Evolutionary conservation across 2,329 filamentous ascomycete species (phyloP).

Genomic region (Pseudogymnoascus sp.): DNA sequence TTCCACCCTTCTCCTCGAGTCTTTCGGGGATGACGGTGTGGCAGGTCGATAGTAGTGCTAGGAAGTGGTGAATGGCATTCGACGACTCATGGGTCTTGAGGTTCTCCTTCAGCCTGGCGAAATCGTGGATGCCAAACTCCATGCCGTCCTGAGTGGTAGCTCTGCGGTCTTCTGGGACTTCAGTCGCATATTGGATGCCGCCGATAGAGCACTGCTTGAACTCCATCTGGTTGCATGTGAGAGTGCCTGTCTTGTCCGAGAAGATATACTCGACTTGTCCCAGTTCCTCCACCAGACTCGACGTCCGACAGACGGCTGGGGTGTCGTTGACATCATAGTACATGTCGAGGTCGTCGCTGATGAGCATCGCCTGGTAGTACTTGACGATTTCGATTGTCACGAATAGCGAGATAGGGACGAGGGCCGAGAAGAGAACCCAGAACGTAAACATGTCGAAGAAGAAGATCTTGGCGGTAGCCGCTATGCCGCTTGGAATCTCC

Average conservation of each 20-base stretch:
- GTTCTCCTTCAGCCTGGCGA: constrained; percentile 54
- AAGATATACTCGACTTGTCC: constrained; percentile 99
- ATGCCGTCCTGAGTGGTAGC: constrained; percentile 69
- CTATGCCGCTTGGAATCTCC: constrained; percentile 45
- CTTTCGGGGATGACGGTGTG: constrained; percentile 96
- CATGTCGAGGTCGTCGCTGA: constrained; percentile 95
- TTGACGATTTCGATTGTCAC: constrained; percentile 97
- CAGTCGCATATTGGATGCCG: constrained; percentile 87
- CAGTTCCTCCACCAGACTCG: constrained; percentile 90
- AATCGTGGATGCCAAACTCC: constrained; percentile 63
- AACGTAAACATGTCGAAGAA: constrained; percentile 94
- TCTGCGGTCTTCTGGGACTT: constrained; percentile 82
- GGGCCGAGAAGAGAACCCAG: constrained; percentile 93
- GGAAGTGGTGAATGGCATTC: constrained; percentile 70
- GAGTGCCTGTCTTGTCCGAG: constrained; percentile 92
- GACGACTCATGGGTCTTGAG: constrained; percentile 46
- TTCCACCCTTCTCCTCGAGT: constrained; percentile 63
- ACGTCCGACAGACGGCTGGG: constrained; percentile 90
- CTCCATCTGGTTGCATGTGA: constrained; percentile 99
- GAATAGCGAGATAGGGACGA: constrained; percentile 96
- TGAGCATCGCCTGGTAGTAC: constrained; percentile 94
- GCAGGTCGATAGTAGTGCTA: constrained; percentile 78
- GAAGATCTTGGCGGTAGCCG: constrained; percentile 62
- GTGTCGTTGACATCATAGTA: constrained; percentile 96
- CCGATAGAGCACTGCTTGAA: constrained; percentile 92